These are phyloP conservation scores for Cercospora canescens DNA, from an alignment of 2,329 filamentous ascomycete species.

Conservation along the genomic window DNA sequence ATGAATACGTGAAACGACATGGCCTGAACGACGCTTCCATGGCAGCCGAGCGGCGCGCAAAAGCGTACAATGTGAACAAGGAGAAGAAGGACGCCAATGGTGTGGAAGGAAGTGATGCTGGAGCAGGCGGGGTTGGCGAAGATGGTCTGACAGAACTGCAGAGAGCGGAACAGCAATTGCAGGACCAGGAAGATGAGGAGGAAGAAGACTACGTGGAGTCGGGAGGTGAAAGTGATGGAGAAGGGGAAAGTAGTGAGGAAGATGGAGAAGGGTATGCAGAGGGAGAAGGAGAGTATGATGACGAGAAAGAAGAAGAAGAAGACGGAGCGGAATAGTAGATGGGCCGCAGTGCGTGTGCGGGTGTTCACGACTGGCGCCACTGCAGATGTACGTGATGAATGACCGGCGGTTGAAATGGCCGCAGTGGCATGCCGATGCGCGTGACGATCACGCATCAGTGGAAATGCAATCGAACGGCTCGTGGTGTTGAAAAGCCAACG, in stretches of 20 bases:
- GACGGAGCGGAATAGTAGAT: conserved; percentile 2
- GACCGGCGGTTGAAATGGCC: too few relatives aligned
- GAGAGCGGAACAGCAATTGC: conserved; percentile 34
- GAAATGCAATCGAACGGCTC: too few relatives aligned
- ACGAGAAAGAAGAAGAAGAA: conserved; percentile 20
- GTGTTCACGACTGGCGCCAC: too few relatives aligned
- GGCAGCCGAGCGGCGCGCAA: conserved; percentile 60
- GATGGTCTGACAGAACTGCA: conserved; percentile 32
- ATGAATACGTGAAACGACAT: conserved; percentile 62
- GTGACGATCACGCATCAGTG: too few relatives aligned
- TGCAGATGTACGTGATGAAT: too few relatives aligned
- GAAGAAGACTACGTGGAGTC: conserved; percentile 37
- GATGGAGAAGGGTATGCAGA: conserved; percentile 29
- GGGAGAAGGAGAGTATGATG: conserved; percentile 29
- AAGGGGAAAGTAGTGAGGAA: conserved; percentile 34
- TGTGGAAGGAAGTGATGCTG: conserved; percentile 20
- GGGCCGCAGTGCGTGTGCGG: too few relatives aligned
- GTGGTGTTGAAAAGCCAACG: too few relatives aligned
- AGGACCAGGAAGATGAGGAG: conserved; percentile 37
- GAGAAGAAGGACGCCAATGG: conserved; percentile 31
- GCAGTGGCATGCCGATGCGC: too few relatives aligned
- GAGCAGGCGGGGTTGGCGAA: conserved; percentile 28
- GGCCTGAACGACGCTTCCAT: conserved; percentile 63
- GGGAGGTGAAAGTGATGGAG: conserved; percentile 37
- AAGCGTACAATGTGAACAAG: conserved; percentile 57